Conservation (phyloP, 768 basidiomycete genomes). For the Calocybe gangraenosa region DNA sequence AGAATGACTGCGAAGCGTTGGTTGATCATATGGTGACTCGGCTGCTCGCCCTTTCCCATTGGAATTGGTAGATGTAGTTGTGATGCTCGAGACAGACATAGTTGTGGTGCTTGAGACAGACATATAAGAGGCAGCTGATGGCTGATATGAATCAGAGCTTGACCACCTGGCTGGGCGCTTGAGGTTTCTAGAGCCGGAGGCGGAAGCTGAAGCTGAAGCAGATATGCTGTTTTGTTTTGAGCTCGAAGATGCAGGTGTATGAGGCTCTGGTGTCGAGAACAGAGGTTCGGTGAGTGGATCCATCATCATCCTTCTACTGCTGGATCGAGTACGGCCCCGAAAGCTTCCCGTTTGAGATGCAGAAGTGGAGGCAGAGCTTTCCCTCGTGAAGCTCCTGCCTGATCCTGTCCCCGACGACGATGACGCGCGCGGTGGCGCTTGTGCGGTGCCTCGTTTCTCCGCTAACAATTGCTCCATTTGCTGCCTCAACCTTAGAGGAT, state of each 20-base stretch:
- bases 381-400: background rate
- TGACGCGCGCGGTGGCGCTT: background rate
- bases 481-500: slow-evolving; percentile 1
- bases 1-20: background rate
- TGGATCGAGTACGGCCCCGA: no score
- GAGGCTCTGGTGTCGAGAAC: no score
- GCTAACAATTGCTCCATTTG: slow-evolving; percentile 10
- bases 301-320: no score
- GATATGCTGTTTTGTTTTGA: background rate
- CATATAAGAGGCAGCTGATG: background rate
- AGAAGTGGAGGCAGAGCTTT: background rate
- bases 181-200: background rate
- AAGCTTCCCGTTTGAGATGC: background rate
- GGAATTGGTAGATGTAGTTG: background rate
- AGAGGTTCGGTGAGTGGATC: no score
- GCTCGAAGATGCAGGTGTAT: background rate
- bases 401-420: background rate
- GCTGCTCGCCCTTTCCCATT: background rate
- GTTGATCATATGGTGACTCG: no score
- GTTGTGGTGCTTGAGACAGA: background rate
- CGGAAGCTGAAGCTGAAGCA: background rate
- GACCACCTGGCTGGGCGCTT: slow-evolving; percentile 2
- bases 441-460: background rate
- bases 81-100: no score
- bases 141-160: background rate